Base-by-base conservation (phyloP, 208 protist species). In the Naegleria fowleri region DNA sequence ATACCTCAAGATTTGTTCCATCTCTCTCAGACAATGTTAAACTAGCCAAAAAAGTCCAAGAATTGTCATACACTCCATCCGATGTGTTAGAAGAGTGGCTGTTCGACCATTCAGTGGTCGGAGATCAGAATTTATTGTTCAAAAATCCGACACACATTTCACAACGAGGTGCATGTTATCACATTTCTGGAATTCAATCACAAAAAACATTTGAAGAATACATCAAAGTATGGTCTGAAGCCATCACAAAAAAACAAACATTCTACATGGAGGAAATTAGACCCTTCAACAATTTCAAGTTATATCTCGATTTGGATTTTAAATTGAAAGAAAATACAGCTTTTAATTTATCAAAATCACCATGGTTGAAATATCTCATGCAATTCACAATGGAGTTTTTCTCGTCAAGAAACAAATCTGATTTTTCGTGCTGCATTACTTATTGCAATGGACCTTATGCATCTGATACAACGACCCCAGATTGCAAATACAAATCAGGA, bases 401-500 rank as follows among this genome's bases (percentile, higher is more conserved):
- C 19, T 29, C 55, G 19, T 48, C 7, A 48, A 1, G 43, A 48
- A 48, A 48, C 43, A 48, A 48, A 29, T 67, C 55, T 29, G 55
- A 67, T 67, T 67, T 29, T 67, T 15, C 11, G 19, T 67, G 55
- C 22, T 67, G 55, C 55, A 67, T 67, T 29, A 67, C 55, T 29
- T 67, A 29, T 67, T 67, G 55, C 55, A 15, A 67, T 67, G 55
- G 55, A 29, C 11, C 55, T 67, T 67, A 67, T 67, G 55, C 55
- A 29, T 15, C 19, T 67, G 55, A 67, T 19, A 29, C 55, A 2
- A 15, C 11, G 19, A 67, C 55, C 3, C 55, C 55, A 67, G 55
- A 67, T 19, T 67, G 55, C 13, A 58, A 39, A 88, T 58, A 39
- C 85, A 88, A 88, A n/a, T 88, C 85, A 39, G 85, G 85, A 38